Evolutionary conservation across 2,329 filamentous ascomycete genomes (phyloP), one percentile per base, ranked within the genome.

Genomic region (Dothiorella sarmentorum): DNA sequence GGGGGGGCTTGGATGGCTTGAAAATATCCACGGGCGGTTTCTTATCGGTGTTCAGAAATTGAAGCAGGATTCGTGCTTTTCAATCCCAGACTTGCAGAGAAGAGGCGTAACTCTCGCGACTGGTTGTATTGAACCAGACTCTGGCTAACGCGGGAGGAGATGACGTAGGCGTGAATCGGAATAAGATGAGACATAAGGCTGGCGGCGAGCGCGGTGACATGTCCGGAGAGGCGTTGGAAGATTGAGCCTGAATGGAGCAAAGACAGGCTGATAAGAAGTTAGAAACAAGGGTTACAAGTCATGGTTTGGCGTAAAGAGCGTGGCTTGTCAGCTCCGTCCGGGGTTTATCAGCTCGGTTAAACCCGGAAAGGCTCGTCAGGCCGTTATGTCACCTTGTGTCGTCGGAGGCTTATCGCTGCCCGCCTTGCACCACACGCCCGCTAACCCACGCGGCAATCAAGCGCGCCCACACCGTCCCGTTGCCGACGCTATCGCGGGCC

Each of bases 401-500:
- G 44, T 47, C 44, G 44, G 15, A 27, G 27, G 45, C 47, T 40
- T 53, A 53, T 53, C 49, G 49, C 18, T 53, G 47, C 31, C 31
- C 47, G 47, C 47, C 47, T 52, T 20, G 47, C 20, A n/a, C 47
- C n/a, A n/a, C n/a, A n/a, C n/a, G n/a, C n/a, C n/a, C 47, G 47
- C 47, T 51, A 52, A 52, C 47, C 47, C 47, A 52, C 47, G 33
- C 47, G 47, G 47, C 47, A 52, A 37, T 33, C 47, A 24, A 37
- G 26, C 43, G 43, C 45, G 45, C 47, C 47, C 49, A 53, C 49
- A 18, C 24, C 11, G 24, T 40, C 49, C 49, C 49, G 49, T 24
- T 40, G 49, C 49, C 49, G 49, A 53, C 49, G 49, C 49, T 53
- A 53, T 53, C 49, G 49, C 49, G 33, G 33, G 49, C 24, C 49